phyloP scores from a whole-genome alignment of 1,284 basidiomycete genomes.

The Rhodotorula mucilaginosa region DNA sequence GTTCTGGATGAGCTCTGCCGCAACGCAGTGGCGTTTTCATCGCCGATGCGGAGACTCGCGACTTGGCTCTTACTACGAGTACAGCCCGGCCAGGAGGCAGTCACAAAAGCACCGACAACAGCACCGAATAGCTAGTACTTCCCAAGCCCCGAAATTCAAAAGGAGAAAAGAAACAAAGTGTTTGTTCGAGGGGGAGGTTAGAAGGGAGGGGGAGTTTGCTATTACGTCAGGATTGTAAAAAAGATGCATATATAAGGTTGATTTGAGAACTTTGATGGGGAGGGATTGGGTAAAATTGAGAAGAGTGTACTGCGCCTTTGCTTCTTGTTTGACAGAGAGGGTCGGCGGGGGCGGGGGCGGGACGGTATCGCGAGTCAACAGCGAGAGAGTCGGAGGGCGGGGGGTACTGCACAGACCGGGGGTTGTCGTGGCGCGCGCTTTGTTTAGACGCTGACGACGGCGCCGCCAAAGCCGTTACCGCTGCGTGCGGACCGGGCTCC shows the following conservation, averaged over 20 bases:
- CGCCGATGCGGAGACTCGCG: too few relatives aligned
- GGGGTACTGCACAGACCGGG: not conserved
- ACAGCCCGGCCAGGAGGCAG: too few relatives aligned
- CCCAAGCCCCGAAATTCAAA: too few relatives aligned
- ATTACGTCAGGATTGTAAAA: not conserved
- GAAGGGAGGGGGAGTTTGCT: not conserved
- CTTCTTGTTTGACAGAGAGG: not conserved
- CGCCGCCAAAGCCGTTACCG: conserved; percentile 43
- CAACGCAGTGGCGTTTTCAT: too few relatives aligned
- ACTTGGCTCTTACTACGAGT: too few relatives aligned
- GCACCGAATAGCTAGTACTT: too few relatives aligned
- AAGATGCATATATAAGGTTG: not conserved
- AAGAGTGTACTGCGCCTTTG: too few relatives aligned
- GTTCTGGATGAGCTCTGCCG: not conserved
- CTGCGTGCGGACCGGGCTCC: conserved; percentile 36
- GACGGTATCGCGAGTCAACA: not conserved
- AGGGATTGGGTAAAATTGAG: not conserved
- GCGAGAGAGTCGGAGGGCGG: not conserved
- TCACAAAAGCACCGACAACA: too few relatives aligned
- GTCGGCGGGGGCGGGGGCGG: not conserved
- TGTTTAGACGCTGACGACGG: conserved; percentile 31
- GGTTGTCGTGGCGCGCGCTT: not conserved
- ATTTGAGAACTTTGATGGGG: not conserved
- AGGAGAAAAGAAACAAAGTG: too few relatives aligned
- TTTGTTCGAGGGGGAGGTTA: not conserved